Base-by-base conservation (phyloP, 140 eudicot genomes). In the Senecio squalidus region DNA sequence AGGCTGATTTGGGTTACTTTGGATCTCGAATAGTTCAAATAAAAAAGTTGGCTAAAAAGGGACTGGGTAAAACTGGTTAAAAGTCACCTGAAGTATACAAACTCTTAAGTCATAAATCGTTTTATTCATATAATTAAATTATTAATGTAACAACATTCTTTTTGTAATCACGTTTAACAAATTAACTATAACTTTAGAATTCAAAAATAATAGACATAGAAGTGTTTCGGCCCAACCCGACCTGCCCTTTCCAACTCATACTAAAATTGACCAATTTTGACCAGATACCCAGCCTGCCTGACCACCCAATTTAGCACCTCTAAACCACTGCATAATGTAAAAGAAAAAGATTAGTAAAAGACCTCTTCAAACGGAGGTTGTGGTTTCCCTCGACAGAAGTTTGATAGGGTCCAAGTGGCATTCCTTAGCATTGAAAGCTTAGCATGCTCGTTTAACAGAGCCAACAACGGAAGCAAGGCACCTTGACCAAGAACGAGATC, bases 391-490 rank as follows among this genome's bases (percentile, higher is more conserved):
- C 98, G 68, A 67, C 94, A 90, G 64, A 90, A 86, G 66, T 90
- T 91, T 30, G 96, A 90, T 55, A 91, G 66, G 2, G 98, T 86
- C 98, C 98, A 91, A 14, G 98, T 84, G 55, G 96, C 98, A 74
- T 83, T 91, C 74, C 94, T 71, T 31, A 91, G 86, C 94, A 91
- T 86, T 24, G 98, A 86, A 60, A 90, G 94, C 73, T 86, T 86
- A 9, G 95, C 75, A 64, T 83, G 79, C 81, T 86, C 94, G 57
- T 86, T 90, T 40, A 86, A 64, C 77, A 75, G 95, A 49, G 87
- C 65, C 43, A 86, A 67, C 76, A 86, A 71, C 31, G 95, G 94
- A 43, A 51, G 46, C 81, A 90, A 50, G 70, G 95, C 97, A 48
- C 97, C 97, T 76, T 78, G 62, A 14, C 76, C 55, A 38, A 90